phyloP scores from a whole-genome alignment of 768 basidiomycete species.

The Suillus cothurnatus region DNA sequence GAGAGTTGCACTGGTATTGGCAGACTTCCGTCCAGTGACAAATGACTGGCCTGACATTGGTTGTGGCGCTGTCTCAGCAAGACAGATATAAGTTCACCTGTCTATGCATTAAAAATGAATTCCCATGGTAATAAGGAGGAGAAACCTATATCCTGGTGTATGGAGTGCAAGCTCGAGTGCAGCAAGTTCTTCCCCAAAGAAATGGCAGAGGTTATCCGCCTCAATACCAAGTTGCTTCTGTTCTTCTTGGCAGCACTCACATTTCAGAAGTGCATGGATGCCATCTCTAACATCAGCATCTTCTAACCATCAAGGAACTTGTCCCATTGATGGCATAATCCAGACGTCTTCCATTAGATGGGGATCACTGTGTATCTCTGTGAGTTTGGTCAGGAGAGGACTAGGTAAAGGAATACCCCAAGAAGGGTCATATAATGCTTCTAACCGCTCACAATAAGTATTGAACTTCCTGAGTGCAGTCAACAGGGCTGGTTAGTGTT shows the following conservation, averaged over 20 bases:
- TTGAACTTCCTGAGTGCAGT: conserved; percentile 1
- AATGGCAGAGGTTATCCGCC: conserved; percentile 37
- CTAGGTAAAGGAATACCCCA: background rate
- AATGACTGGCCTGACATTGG: too few relatives aligned
- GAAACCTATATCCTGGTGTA: conserved; percentile 15
- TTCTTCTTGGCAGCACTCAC: conserved; percentile 36
- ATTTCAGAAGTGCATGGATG: conserved; percentile 32
- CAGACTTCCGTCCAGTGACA: background rate
- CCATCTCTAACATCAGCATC: conserved; percentile 33
- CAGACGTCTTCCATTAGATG: conserved; percentile 41
- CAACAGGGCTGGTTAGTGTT: conserved; percentile 28
- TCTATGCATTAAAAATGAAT: too few relatives aligned
- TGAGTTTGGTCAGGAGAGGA: conserved; percentile 1
- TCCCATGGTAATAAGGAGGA: too few relatives aligned
- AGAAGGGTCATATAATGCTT: background rate
- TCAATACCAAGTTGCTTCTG: conserved; percentile 24
- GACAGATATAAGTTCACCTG: too few relatives aligned
- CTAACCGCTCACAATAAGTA: background rate
- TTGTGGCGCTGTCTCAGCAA: too few relatives aligned
- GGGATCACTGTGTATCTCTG: conserved; percentile 7
- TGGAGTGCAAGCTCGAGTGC: conserved; percentile 23
- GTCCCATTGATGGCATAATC: conserved; percentile 23
- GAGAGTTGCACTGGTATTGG: background rate
- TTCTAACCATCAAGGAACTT: conserved; percentile 34
- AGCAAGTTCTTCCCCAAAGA: conserved; percentile 34